phyloP scores from a whole-genome alignment of 2,329 filamentous ascomycete genomes.

The Periconia sp. region DNA sequence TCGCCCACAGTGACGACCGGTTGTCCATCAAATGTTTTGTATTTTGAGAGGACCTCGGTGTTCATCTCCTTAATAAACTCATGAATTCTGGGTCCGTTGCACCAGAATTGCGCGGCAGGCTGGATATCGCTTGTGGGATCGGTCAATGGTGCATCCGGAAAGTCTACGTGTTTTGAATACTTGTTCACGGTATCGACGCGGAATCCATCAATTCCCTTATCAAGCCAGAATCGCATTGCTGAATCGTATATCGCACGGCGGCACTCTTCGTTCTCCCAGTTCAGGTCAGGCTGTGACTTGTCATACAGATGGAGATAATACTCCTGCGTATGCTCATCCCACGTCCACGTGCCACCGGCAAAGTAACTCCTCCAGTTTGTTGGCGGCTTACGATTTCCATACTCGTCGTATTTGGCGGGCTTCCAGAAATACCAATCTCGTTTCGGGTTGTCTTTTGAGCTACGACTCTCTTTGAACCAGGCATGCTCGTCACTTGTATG shows the following conservation, averaged over 20 bases:
- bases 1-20: constrained; percentile 63
- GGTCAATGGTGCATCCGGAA: constrained; percentile 50
- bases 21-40: constrained; percentile 52
- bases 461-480: constrained; percentile 73
- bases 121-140: constrained; percentile 53
- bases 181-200: constrained; percentile 58
- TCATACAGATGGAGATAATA: constrained; percentile 57
- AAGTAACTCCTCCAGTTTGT: constrained; percentile 59
- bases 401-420: constrained; percentile 57
- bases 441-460: constrained; percentile 66
- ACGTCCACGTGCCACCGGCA: constrained; percentile 49
- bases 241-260: constrained; percentile 53
- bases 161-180: constrained; percentile 53
- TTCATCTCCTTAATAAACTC: constrained; percentile 63
- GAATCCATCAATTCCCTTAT: constrained; percentile 55
- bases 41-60: constrained; percentile 59
- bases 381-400: constrained; percentile 63
- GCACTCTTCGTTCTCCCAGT: constrained; percentile 55
- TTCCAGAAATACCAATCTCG: constrained; percentile 77
- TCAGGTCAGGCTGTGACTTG: constrained; percentile 55
- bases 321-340: constrained; percentile 54
- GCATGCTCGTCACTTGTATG: constrained; percentile 75
- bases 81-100: constrained; percentile 64
- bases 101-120: constrained; percentile 57
- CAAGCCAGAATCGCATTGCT: constrained; percentile 56